A percentile compares a stretch with the other conserved stretches of the same genome.
phyloP scores from a whole-genome alignment of 2,329 filamentous ascomycete species.

The Colletotrichum sp. region DNA sequence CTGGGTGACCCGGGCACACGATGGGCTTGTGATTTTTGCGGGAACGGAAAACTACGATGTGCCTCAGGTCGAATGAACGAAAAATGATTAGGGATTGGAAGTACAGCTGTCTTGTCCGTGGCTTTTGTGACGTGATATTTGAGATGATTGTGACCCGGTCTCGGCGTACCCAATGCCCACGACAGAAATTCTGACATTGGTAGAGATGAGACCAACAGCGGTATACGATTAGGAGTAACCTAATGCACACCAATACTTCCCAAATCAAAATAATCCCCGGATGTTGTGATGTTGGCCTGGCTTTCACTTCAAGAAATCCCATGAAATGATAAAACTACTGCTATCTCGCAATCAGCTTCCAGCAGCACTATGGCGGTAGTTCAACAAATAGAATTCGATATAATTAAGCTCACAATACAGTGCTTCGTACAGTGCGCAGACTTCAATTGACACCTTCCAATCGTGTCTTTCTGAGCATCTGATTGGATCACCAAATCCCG shows the following conservation, averaged over 20 bases:
- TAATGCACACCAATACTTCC: not conserved
- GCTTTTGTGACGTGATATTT: not conserved
- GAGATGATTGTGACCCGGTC: no score
- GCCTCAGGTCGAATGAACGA: slow-evolving; percentile 21
- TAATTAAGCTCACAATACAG: not conserved
- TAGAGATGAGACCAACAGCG: no score
- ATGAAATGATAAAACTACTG: not conserved
- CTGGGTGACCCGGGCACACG: slow-evolving; percentile 19
- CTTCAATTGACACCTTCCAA: not conserved
- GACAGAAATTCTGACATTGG: not conserved
- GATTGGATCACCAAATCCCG: slow-evolving; percentile 4
- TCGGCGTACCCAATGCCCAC: not conserved
- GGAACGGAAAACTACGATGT: slow-evolving; percentile 22
- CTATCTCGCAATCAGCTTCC: not conserved
- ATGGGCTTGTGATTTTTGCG: slow-evolving; percentile 22
- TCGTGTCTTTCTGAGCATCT: slow-evolving; percentile 12
- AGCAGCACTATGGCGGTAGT: not conserved
- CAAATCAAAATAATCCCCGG: not conserved
- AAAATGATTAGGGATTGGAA: slow-evolving; percentile 19
- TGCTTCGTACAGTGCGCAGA: not conserved
- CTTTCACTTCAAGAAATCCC: not conserved
- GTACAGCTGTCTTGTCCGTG: not conserved
- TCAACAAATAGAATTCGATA: not conserved
- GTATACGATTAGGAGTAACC: not conserved
- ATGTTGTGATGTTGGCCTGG: not conserved